Conservation (phyloP, 805 yeast species). For the Myxozyma kluyveri region DNA sequence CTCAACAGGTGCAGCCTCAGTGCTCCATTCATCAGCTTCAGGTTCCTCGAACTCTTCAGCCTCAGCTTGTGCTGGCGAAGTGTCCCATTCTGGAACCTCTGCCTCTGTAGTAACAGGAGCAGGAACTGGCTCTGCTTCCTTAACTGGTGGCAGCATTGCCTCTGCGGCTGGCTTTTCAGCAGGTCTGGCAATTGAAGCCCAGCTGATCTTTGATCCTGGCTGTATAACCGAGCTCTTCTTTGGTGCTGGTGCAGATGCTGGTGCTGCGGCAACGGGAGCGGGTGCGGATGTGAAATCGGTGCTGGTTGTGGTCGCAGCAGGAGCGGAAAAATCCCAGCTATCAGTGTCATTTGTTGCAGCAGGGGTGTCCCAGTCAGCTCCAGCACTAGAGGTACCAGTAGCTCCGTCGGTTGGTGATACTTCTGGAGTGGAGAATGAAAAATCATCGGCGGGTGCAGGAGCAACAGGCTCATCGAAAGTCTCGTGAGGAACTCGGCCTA, state of each 20-base stretch:
- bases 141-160: too few relatives aligned
- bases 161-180: conserved; percentile 15
- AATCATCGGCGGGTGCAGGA: not conserved
- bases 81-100: conserved; percentile 7
- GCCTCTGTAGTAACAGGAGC: conserved; percentile 16
- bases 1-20: conserved; percentile 4
- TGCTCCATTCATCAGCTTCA: conserved; percentile 11
- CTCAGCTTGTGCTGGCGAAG: conserved; percentile 3
- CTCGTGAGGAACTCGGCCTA: conserved; percentile 2
- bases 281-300: not conserved
- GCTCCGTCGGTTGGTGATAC: not conserved
- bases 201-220: conserved; percentile 29
- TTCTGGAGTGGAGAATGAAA: conserved; percentile 2
- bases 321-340: not conserved
- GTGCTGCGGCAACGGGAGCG: conserved; percentile 11
- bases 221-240: conserved; percentile 20
- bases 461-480: not conserved
- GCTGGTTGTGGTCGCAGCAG: not conserved
- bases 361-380: conserved; percentile 10
- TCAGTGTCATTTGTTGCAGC: not conserved
- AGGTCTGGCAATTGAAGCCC: conserved; percentile 32
- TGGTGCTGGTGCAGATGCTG: conserved; percentile 33
- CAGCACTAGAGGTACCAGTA: not conserved
- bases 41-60: not conserved
- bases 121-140: conserved; percentile 20